These are phyloP conservation scores for Trebouxia sp. DNA, from an alignment of 139 green algal species.

Conservation along the genomic window DNA sequence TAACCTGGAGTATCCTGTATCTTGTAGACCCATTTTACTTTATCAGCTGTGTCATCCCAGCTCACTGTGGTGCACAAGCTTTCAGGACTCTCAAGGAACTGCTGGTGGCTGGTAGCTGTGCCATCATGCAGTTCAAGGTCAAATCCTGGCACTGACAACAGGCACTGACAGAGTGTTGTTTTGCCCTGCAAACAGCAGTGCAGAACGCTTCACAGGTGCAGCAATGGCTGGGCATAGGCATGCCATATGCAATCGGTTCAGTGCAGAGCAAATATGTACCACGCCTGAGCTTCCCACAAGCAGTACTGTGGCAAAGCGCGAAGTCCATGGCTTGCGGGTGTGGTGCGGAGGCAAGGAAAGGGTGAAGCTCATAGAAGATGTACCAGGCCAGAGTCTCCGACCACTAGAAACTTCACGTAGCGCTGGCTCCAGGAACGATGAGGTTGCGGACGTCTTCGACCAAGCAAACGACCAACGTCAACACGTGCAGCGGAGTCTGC, in stretches of 20 bases:
- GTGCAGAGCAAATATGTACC: background rate
- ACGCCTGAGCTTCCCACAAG: slow-evolving; percentile 4
- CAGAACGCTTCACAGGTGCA: background rate
- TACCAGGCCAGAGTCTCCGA: slow-evolving; percentile 63
- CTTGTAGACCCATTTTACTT: slow-evolving; percentile 74
- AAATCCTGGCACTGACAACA: slow-evolving; percentile 24
- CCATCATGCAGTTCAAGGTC: slow-evolving; percentile 68
- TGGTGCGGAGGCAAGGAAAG: background rate
- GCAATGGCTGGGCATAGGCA: background rate
- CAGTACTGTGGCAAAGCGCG: background rate
- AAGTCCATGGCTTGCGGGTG: background rate
- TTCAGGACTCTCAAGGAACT: slow-evolving; percentile 71
- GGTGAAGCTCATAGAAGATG: slow-evolving; percentile 3
- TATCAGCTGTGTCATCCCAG: slow-evolving; percentile 75
- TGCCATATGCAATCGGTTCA: too few species aligned
- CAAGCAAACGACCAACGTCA: background rate
- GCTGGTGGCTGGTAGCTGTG: slow-evolving; percentile 59
- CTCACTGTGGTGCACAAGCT: slow-evolving; percentile 64
- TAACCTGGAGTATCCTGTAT: slow-evolving; percentile 5
- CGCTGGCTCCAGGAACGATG: background rate
- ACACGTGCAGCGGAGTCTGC: background rate
- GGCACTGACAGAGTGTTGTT: slow-evolving; percentile 66
- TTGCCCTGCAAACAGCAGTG: slow-evolving; percentile 41
- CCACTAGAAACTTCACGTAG: slow-evolving; percentile 37
- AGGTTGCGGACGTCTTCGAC: slow-evolving; percentile 16